Conservation (phyloP, 345 rosid genomes). For the Aquilaria yunnanensis region DNA sequence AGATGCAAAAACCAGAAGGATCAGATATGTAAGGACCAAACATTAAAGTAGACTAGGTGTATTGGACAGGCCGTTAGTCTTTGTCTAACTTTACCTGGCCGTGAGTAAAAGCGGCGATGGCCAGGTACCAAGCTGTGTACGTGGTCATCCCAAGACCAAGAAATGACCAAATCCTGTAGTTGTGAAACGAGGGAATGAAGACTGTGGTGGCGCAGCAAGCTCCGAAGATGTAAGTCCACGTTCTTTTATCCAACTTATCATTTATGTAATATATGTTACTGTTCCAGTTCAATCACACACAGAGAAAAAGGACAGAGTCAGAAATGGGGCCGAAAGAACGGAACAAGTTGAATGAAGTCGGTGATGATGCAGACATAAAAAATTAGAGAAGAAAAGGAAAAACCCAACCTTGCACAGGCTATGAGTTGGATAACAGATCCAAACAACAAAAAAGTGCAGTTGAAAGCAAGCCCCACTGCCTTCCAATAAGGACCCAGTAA, state of each 20-base stretch:
- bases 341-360: background rate
- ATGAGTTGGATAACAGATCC: constrained; percentile 99
- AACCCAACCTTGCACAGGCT: constrained; percentile 84
- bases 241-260: constrained; percentile 92
- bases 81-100: constrained; percentile 55
- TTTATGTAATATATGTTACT: constrained; percentile 98
- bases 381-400: background rate
- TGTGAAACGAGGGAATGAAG: constrained; percentile 95
- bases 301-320: constrained; percentile 1
- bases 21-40: background rate
- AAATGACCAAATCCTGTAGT: constrained; percentile 98
- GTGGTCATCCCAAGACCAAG: constrained; percentile 99
- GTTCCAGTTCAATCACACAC: constrained; percentile 8
- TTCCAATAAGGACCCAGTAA: constrained; percentile 94
- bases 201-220: constrained; percentile 99
- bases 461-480: constrained; percentile 90
- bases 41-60: background rate
- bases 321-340: constrained; percentile 3
- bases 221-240: constrained; percentile 99
- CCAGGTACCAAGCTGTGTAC: constrained; percentile 97
- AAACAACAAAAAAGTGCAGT: constrained; percentile 93
- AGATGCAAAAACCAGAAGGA: background rate
- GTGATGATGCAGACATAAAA: no score
- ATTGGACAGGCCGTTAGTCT: background rate
- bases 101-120: constrained; percentile 68